phyloP scores from a whole-genome alignment of 2,329 filamentous ascomycete genomes.

The Cadophora malorum region DNA sequence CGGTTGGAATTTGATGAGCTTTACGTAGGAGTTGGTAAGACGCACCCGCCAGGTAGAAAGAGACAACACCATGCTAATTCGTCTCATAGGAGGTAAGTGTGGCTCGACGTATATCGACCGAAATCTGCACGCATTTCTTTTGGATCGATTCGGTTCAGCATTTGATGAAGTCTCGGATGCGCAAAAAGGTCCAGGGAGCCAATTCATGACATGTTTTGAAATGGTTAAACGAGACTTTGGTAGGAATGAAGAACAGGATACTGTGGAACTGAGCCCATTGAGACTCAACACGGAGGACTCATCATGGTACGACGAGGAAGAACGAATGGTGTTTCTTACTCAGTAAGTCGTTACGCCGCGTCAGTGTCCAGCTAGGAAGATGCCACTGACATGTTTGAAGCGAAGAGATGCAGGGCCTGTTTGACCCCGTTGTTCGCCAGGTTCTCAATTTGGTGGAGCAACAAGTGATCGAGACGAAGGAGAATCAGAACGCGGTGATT shows the following conservation, averaged over 20 bases:
- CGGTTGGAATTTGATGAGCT: neutral
- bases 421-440: conserved; percentile 37
- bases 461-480: conserved; percentile 28
- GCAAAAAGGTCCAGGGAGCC: conserved; percentile 30
- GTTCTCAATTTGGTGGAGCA: conserved; percentile 33
- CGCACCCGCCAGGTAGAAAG: neutral
- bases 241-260: conserved; percentile 25
- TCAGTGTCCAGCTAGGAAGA: too few species aligned
- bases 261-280: conserved; percentile 27
- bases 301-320: neutral
- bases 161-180: conserved; percentile 30
- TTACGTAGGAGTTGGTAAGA: neutral
- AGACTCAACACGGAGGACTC: conserved; percentile 33
- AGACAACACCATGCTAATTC: too few species aligned
- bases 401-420: conserved; percentile 36
- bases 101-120: conserved; percentile 40
- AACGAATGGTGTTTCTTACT: neutral
- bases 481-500: conserved; percentile 10
- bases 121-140: conserved; percentile 36
- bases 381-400: too few species aligned
- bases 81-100: conserved; percentile 40
- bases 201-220: neutral
- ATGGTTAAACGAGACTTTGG: conserved; percentile 34
- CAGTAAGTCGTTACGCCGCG: too few species aligned
- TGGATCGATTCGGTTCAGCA: conserved; percentile 30